Conservation (phyloP, 2,329 filamentous ascomycete genomes). For the Paecilomyces sp. region DNA sequence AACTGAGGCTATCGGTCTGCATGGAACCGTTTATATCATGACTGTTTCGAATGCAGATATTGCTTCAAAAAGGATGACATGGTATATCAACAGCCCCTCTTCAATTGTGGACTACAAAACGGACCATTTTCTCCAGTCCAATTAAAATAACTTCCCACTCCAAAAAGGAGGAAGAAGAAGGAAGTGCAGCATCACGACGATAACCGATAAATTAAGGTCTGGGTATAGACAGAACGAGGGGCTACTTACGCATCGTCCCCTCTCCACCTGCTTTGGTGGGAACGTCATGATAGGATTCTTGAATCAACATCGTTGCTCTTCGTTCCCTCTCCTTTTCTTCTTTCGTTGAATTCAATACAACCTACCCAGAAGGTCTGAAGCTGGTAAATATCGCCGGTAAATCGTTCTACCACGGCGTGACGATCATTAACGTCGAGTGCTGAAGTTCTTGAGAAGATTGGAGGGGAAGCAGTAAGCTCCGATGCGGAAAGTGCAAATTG, state of each 20-base stretch:
- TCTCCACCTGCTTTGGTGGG: conserved; percentile 52
- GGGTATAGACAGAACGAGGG: conserved; percentile 1
- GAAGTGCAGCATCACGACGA: conserved; percentile 1
- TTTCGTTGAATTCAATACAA: neutral
- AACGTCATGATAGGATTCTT: conserved; percentile 54
- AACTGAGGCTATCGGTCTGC: neutral
- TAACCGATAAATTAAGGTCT: neutral
- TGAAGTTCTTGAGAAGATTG: neutral
- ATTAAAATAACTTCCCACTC: neutral
- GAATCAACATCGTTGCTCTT: conserved; percentile 46
- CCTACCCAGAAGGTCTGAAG: too few relatives aligned
- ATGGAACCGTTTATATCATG: neutral
- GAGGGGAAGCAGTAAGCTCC: neutral
- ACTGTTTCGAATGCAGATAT: neutral
- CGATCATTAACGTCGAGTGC: neutral
- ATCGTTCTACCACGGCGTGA: neutral
- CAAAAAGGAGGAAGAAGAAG: neutral
- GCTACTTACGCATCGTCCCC: conserved; percentile 46
- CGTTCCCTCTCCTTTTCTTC: neutral
- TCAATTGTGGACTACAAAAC: too few relatives aligned
- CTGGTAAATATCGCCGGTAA: neutral
- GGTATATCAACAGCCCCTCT: neutral
- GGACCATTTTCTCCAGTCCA: neutral
- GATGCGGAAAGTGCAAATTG: neutral
- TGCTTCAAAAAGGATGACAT: neutral